These are phyloP conservation scores for Orychophragmus violaceus DNA, from an alignment of 345 rosid species.

Conservation along the genomic window DNA sequence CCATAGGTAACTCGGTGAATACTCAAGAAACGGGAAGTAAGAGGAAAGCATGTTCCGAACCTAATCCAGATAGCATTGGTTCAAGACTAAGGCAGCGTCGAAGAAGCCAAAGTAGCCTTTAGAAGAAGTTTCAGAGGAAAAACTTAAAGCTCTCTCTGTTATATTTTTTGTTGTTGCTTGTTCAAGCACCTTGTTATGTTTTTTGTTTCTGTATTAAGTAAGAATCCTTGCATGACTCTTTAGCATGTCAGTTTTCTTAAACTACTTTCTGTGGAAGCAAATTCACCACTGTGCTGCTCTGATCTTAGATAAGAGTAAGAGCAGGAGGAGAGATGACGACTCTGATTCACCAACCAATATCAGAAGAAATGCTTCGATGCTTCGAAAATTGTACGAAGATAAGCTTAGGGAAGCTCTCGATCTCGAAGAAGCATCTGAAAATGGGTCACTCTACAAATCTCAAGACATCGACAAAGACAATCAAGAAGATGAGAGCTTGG, in stretches of 20 bases:
- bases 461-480: conserved; percentile 71
- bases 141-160: background rate
- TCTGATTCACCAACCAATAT: conserved; percentile 47
- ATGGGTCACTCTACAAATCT: conserved; percentile 67
- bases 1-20: background rate
- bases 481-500: conserved; percentile 43
- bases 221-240: background rate
- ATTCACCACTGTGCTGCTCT: conserved; percentile 96
- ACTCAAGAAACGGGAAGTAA: conserved; percentile 15
- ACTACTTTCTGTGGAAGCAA: conserved; percentile 98
- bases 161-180: background rate
- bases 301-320: conserved; percentile 77
- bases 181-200: no score
- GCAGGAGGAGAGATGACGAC: conserved; percentile 52
- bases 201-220: background rate
- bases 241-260: background rate
- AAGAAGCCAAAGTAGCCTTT: conserved; percentile 7
- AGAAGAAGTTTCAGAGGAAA: background rate
- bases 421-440: conserved; percentile 90
- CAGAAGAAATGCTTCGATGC: conserved; percentile 42
- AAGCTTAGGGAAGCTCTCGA: conserved; percentile 78
- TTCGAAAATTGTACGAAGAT: conserved; percentile 69
- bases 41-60: conserved; percentile 20
- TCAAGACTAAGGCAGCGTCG: conserved; percentile 42
- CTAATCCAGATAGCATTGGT: conserved; percentile 35